These are phyloP conservation scores for Raddia guianensis DNA, from an alignment of 176 grass and related monocot genomes.

Conservation along the genomic window DNA sequence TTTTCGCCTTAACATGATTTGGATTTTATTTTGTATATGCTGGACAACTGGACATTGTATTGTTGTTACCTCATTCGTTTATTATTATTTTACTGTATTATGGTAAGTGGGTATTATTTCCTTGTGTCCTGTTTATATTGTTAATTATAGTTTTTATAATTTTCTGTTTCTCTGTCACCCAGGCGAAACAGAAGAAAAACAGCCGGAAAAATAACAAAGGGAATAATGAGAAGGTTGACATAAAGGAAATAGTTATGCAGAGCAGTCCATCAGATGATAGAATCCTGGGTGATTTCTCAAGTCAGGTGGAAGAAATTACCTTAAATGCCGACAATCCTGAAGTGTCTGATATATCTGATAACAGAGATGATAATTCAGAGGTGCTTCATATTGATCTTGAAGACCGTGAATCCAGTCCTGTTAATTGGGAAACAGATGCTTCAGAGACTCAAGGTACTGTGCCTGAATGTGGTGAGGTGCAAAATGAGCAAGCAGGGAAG, in stretches of 20 bases:
- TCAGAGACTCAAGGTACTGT: slow-evolving; percentile 63
- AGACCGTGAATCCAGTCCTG: slow-evolving; percentile 60
- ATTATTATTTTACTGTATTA: slow-evolving; percentile 7
- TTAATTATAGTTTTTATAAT: slow-evolving; percentile 15
- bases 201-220: slow-evolving; percentile 73
- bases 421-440: slow-evolving; percentile 87
- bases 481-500: slow-evolving; percentile 77
- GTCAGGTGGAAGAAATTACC: slow-evolving; percentile 58
- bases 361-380: slow-evolving; percentile 71
- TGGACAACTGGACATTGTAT: neutral
- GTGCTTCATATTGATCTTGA: slow-evolving; percentile 67
- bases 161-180: neutral
- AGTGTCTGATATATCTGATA: slow-evolving; percentile 81
- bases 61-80: neutral
- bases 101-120: neutral
- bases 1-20: neutral
- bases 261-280: slow-evolving; percentile 55
- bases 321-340: slow-evolving; percentile 67
- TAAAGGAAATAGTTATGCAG: slow-evolving; percentile 44
- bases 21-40: slow-evolving; percentile 26
- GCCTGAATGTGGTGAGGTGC: slow-evolving; percentile 52
- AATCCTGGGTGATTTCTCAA: slow-evolving; percentile 54
- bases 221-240: slow-evolving; percentile 60
- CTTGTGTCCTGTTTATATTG: neutral
- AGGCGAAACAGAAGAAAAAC: slow-evolving; percentile 95